Percentiles rank a stretch among this genome's conserved stretches.
Conservation (phyloP, 1,284 basidiomycete species). For the Vanrija sp. region DNA sequence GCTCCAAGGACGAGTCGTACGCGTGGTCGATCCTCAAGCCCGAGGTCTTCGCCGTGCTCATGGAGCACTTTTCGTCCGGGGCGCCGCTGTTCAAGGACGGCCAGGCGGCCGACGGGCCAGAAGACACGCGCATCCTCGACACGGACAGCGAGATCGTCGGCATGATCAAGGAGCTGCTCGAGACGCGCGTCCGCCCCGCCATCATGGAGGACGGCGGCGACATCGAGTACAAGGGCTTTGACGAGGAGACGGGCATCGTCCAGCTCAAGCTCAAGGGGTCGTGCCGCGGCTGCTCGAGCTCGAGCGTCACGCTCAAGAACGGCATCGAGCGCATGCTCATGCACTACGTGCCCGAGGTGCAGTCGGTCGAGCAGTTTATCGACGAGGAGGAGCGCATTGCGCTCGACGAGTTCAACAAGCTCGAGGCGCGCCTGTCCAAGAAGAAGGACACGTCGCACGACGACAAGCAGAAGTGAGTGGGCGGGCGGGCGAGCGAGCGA, state of each 20-base stretch:
- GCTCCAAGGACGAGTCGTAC: slow-evolving; percentile 83
- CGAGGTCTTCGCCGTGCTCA: slow-evolving; percentile 95
- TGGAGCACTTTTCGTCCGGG: slow-evolving; percentile 94
- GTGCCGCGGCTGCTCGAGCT: slow-evolving; percentile 89
- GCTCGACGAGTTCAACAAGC: slow-evolving; percentile 83
- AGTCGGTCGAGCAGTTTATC: slow-evolving; percentile 91
- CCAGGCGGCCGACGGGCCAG: slow-evolving; percentile 73
- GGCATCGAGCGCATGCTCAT: slow-evolving; percentile 98
- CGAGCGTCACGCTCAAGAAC: slow-evolving; percentile 88
- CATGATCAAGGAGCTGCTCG: slow-evolving; percentile 97
- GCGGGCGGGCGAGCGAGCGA: too few relatives aligned
- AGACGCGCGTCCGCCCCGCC: slow-evolving; percentile 89
- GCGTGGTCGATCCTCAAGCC: slow-evolving; percentile 90
- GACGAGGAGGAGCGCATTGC: slow-evolving; percentile 88
- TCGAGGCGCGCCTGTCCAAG: slow-evolving; percentile 69
- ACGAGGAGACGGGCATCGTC: slow-evolving; percentile 55
- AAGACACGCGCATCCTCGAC: slow-evolving; percentile 93
- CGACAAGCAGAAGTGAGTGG: too few relatives aligned
- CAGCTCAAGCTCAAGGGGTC: slow-evolving; percentile 90
- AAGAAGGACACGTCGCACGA: slow-evolving; percentile 40
- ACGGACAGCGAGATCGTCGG: slow-evolving; percentile 96
- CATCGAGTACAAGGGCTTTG: slow-evolving; percentile 55
- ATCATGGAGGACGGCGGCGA: slow-evolving; percentile 69
- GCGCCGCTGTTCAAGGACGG: slow-evolving; percentile 70
- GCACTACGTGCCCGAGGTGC: slow-evolving; percentile 98